Evolutionary conservation across 345 rosid genomes (phyloP).

Genomic region (Ceriops tagal): DNA sequence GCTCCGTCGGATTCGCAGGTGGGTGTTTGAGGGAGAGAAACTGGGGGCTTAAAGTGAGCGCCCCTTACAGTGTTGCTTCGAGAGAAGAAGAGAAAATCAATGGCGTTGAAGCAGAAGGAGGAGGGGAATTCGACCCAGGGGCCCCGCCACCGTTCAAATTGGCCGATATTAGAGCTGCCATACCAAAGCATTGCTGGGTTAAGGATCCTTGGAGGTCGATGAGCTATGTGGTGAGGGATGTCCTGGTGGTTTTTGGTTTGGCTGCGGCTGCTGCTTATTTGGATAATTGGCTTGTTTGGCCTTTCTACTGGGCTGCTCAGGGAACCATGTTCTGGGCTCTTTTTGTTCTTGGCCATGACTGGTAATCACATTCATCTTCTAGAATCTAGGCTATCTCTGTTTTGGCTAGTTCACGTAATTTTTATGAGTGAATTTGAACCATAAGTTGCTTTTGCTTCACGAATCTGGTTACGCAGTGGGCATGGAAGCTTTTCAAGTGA

Average conservation of each 20-base stretch:
- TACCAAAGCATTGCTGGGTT: conserved; percentile 92
- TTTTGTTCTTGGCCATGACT: conserved; percentile 92
- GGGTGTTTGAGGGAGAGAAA: conserved; percentile 8
- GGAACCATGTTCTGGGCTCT: conserved; percentile 97
- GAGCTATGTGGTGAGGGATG: conserved; percentile 77
- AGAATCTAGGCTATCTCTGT: background rate
- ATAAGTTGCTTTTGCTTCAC: background rate
- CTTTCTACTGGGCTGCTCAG: conserved; percentile 84
- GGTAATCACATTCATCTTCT: conserved; percentile 32
- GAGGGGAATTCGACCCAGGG: conserved; percentile 45
- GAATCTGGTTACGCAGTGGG: conserved; percentile 46
- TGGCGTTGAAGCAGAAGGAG: background rate
- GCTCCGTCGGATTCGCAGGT: conserved; percentile 1
- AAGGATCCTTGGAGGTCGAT: conserved; percentile 77
- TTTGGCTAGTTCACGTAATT: background rate
- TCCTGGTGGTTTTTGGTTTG: conserved; percentile 56
- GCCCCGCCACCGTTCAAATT: conserved; percentile 73
- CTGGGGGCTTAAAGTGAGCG: conserved; percentile 21
- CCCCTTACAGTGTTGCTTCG: conserved; percentile 12
- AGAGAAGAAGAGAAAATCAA: background rate
- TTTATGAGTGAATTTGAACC: background rate
- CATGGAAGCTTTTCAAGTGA: conserved; percentile 86
- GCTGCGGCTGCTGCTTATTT: conserved; percentile 74
- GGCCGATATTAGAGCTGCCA: conserved; percentile 71
- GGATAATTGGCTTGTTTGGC: conserved; percentile 78